A percentile compares a stretch with the other conserved stretches of the same genome.
Evolutionary conservation across 192 early-diverging fungal species (phyloP).

Genomic region (Coemansia sp.): DNA sequence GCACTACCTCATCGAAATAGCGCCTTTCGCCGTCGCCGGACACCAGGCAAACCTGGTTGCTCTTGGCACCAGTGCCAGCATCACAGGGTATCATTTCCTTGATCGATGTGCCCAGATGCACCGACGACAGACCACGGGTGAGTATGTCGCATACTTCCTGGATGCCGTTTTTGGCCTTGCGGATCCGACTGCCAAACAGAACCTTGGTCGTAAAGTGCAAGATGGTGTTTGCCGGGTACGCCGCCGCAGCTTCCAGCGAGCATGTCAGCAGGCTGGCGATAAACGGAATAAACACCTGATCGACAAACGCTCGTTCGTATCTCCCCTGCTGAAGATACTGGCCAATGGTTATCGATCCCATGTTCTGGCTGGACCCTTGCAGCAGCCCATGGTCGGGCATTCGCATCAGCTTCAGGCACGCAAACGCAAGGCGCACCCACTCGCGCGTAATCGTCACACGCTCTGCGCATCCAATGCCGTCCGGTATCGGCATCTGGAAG

Average conservation of each 20-base stretch:
- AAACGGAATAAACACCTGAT: slow-evolving; percentile 40
- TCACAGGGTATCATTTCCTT: slow-evolving; percentile 2
- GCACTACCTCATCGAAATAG: slow-evolving; percentile 34
- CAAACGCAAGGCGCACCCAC: slow-evolving; percentile 37
- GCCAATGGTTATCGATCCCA: slow-evolving; percentile 26
- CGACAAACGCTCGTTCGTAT: slow-evolving; percentile 20
- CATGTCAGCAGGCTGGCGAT: slow-evolving; percentile 48
- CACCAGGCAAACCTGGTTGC: neutral
- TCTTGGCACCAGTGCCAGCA: neutral
- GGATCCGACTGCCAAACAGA: slow-evolving; percentile 30
- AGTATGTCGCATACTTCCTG: slow-evolving; percentile 36
- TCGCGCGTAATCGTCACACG: slow-evolving; percentile 28
- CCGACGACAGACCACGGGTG: neutral
- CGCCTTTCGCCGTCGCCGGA: slow-evolving; percentile 9
- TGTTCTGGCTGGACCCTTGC: neutral
- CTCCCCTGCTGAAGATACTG: slow-evolving; percentile 25
- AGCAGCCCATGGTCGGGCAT: slow-evolving; percentile 1
- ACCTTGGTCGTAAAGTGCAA: slow-evolving; percentile 36
- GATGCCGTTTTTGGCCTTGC: slow-evolving; percentile 43
- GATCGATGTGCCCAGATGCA: slow-evolving; percentile 19
- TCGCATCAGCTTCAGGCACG: slow-evolving; percentile 16
- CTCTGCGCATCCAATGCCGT: slow-evolving; percentile 1
- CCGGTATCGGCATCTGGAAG: slow-evolving; percentile 32
- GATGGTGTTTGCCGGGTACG: slow-evolving; percentile 45
- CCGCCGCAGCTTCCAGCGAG: slow-evolving; percentile 28